These are phyloP conservation scores for Asclepias syriaca DNA, from an alignment of 257 asterid genomes.

Conservation along the genomic window DNA sequence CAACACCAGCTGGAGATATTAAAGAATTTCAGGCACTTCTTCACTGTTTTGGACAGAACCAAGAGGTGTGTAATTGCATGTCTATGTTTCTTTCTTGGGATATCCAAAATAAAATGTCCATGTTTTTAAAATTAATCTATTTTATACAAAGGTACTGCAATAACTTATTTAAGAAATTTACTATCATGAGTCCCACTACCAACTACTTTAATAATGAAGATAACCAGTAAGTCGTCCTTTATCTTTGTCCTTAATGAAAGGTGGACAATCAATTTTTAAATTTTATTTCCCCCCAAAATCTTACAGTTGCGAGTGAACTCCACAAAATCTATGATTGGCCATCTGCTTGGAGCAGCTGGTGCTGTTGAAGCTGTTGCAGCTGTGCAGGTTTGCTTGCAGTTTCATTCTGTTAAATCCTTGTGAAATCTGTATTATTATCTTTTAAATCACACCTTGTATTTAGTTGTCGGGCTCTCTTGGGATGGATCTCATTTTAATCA, in stretches of 20 bases:
- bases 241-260: background rate
- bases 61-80: conserved; percentile 43
- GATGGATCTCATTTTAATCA: background rate
- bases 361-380: conserved; percentile 97
- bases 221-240: background rate
- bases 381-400: conserved; percentile 56
- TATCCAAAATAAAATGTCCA: background rate
- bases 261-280: background rate
- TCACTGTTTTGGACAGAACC: conserved; percentile 83
- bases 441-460: conserved; percentile 4
- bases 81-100: background rate
- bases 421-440: conserved; percentile 6
- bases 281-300: conserved; percentile 10
- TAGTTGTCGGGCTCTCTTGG: background rate
- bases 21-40: conserved; percentile 85
- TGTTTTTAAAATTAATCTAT: background rate
- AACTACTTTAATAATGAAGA: background rate
- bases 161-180: background rate
- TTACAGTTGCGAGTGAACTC: conserved; percentile 88
- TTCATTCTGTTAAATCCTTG: background rate
- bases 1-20: conserved; percentile 93
- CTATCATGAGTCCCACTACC: background rate
- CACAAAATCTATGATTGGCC: conserved; percentile 96
- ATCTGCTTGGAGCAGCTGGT: conserved; percentile 98
- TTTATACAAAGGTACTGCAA: background rate